Base-by-base conservation (phyloP, 108 stramenopile genomes). In the Stephanodiscus minutulus region DNA sequence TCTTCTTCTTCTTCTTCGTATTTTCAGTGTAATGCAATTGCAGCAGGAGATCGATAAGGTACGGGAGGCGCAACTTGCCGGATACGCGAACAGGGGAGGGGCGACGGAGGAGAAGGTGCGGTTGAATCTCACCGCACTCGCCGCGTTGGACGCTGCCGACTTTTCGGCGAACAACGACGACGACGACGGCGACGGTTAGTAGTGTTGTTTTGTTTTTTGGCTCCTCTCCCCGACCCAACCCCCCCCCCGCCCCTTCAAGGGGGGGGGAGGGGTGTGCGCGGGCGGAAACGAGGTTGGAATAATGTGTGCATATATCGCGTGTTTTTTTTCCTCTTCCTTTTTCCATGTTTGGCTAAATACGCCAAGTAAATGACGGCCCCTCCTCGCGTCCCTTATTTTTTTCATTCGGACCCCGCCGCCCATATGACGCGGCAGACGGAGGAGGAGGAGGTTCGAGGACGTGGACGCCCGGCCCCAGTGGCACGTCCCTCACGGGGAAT, bases 1-100 rank as follows among this genome's bases (percentile, higher is more conserved):
- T n/a, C 18, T 18, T 18, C 15, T 48, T 48, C 3, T 48, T 48
- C 7, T 48, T 48, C n/a, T 6, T n/a, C n/a, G n/a, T n/a, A n/a
- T n/a, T n/a, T n/a, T n/a, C n/a, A 53, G 52, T 41, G 93, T 93
- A 53, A 70, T 84, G 68, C 84, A 87, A 57, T 77, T 96, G 70
- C 70, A 89, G 57, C 63, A 70, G 6, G 88, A 94, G 79, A 90
- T 94, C 69, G 90, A 92, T 68, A 90, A 93, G 73, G 86, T 92
- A 28, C 91, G 88, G 70, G 91, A 88, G 20, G 82, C 64, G 37
- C 88, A 89, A 75, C 78, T 85, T 78, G 81, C 79, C 55, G 92
- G 90, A 17, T 92, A 89, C 77, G 86, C 84, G 31, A 77, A 81
- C 25, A 80, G 76, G 49, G 75, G 85, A n/a, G 72, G 64, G 3